Base-by-base conservation (phyloP, 306 rosid genomes). In the Pyrus betulifolia region DNA sequence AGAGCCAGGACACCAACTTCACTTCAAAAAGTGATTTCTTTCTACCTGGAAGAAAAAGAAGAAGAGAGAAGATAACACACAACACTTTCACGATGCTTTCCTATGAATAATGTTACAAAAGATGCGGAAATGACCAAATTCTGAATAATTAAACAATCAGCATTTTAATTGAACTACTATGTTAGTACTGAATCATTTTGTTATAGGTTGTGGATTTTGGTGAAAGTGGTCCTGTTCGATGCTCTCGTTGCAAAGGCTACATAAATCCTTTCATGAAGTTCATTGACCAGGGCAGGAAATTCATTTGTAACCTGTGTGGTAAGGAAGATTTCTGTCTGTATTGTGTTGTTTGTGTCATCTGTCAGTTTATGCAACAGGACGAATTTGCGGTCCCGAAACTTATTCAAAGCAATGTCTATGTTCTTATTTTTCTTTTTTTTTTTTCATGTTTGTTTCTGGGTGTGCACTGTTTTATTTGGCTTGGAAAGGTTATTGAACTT, bases 191-290 rank as follows among this genome's bases (percentile, higher is more conserved):
- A 54, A 80, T 52, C 60, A 35, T 68, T 31, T 74, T 38, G 77
- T 67, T 74, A 33, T 85, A 92, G 99, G 93, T 95, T 88, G 97
- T 92, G 73, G 99, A 95, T 82, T 95, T 95, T 88, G 99, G 97
- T 86, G 99, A 95, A 82, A 78, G 93, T 68, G 99, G 99, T 80
- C 99, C 99, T 69, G 96, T 95, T 61, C 96, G 99, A 76, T 95
- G 98, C 86, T 90, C 96, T 70, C 97, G 98, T 59, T 95, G 99
- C 94, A 95, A 92, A 86, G 97, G 93, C 78, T 95, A 95, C 81
- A 84, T 95, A 71, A 95, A 95, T 85, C 97, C 99, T 74, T 95
- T 95, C 82, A 95, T 95, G 99, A 95, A 89, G 84, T 95, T 95
- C 74, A 82, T 92, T 76, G 99, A 92, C 82, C 99, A 90, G 81